These are phyloP conservation scores for Beauveria brongniartii DNA, from an alignment of 2,329 filamentous ascomycete genomes.

Conservation along the genomic window DNA sequence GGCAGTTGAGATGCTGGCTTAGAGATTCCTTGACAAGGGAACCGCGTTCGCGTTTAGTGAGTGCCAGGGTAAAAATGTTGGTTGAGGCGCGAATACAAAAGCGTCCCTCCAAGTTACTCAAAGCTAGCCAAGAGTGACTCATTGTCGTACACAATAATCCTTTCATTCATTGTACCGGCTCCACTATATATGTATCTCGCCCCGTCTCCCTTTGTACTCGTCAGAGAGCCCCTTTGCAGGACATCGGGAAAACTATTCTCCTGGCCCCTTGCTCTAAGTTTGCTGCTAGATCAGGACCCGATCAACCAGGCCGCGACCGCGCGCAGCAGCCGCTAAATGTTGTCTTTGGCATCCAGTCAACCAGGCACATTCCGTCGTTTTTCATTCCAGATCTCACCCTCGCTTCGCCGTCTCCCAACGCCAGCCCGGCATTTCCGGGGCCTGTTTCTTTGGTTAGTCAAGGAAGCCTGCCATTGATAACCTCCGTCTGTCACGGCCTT, in stretches of 20 bases:
- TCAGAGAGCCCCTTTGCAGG: not conserved
- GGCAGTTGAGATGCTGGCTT: not conserved
- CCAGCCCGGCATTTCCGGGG: not conserved
- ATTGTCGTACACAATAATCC: too few relatives aligned
- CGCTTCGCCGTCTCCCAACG: not conserved
- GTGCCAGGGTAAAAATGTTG: slow-evolving; percentile 1
- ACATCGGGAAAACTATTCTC: slow-evolving; percentile 1
- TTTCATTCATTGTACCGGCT: too few relatives aligned
- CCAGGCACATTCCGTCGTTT: not conserved
- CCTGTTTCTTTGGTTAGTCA: not conserved
- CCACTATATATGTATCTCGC: not conserved
- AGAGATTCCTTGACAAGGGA: slow-evolving; percentile 5
- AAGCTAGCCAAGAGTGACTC: not conserved
- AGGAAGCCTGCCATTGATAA: slow-evolving; percentile 8
- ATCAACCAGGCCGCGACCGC: not conserved
- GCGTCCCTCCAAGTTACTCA: not conserved
- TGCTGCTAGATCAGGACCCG: too few relatives aligned
- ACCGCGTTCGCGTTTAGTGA: slow-evolving; percentile 12
- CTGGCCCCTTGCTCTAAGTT: not conserved
- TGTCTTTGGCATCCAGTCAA: not conserved
- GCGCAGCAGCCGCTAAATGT: not conserved
- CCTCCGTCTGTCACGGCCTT: not conserved
- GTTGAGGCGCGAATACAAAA: not conserved
- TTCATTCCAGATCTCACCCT: not conserved
- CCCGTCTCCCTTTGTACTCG: slow-evolving; percentile 3